Evolutionary conservation across 2,329 filamentous ascomycete species (phyloP).

Genomic region (Pseudogymnoascus sp.): DNA sequence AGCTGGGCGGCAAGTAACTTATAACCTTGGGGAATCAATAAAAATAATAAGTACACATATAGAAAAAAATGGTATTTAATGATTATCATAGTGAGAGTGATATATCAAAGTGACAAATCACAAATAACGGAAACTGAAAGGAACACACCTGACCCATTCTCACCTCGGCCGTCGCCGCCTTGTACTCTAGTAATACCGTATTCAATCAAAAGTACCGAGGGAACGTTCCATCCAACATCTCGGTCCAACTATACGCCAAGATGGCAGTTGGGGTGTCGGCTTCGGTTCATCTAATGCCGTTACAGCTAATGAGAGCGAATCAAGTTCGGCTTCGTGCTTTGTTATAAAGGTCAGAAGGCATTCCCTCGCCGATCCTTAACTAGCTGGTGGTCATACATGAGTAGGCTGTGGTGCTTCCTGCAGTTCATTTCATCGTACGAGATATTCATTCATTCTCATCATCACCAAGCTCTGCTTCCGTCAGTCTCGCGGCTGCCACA

Average conservation of each 20-base stretch:
- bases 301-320: not conserved
- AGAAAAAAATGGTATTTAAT: not conserved
- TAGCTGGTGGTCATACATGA: not conserved
- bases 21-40: not conserved
- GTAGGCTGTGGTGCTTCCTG: not conserved
- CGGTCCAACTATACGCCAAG: not conserved
- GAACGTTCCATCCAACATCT: slow-evolving; percentile 5
- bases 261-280: not conserved
- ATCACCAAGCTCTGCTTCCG: not conserved
- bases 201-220: not conserved
- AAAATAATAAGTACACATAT: not conserved
- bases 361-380: not conserved
- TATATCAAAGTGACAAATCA: not conserved
- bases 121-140: not conserved
- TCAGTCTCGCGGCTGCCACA: not conserved
- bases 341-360: slow-evolving; percentile 8
- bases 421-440: not conserved
- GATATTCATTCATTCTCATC: not conserved
- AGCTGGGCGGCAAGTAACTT: not conserved
- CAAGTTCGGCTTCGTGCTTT: not conserved
- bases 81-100: too few species aligned
- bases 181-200: not conserved
- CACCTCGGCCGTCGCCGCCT: not conserved
- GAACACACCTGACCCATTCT: not conserved
- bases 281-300: not conserved